phyloP scores from a whole-genome alignment of 2,329 filamentous ascomycete species.

The Hypoxylon sp. region DNA sequence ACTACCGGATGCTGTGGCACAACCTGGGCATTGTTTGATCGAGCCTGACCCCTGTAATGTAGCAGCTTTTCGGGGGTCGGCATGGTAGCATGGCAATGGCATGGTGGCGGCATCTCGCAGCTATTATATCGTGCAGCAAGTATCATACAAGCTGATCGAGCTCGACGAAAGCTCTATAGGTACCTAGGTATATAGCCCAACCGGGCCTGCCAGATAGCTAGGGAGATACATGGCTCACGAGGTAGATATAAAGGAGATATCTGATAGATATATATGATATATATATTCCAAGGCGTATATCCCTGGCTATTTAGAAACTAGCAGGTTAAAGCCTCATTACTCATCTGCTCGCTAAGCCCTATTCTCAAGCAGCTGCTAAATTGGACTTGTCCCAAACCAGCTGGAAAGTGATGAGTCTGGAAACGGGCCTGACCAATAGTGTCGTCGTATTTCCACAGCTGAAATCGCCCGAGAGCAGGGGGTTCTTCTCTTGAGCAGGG shows the following conservation, averaged over 20 bases:
- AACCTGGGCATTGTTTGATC: constrained; percentile 21
- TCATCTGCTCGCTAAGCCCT: constrained; percentile 6
- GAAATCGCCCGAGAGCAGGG: constrained; percentile 32
- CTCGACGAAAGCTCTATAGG: not conserved
- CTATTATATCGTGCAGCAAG: constrained; percentile 20
- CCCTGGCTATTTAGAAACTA: not conserved
- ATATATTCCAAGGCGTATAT: not conserved
- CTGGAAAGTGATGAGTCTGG: constrained; percentile 25
- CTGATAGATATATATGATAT: not conserved
- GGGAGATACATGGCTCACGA: too few relatives aligned
- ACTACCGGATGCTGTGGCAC: constrained; percentile 33
- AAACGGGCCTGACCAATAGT: constrained; percentile 25
- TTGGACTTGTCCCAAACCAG: constrained; percentile 22
- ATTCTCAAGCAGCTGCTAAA: constrained; percentile 13
- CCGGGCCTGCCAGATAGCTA: too few relatives aligned
- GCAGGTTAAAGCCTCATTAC: not conserved
- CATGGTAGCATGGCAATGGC: constrained; percentile 22
- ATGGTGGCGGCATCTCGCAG: constrained; percentile 33
- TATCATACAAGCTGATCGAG: constrained; percentile 9
- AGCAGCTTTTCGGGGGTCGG: constrained; percentile 21
- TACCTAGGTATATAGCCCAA: constrained; percentile 14
- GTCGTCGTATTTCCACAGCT: constrained; percentile 26
- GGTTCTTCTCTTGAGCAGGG: constrained; percentile 12
- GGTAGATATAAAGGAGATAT: too few relatives aligned
- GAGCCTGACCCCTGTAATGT: constrained; percentile 33